These are phyloP conservation scores for Leersia perrieri DNA, from an alignment of 176 grass and related monocot species.

Conservation along the genomic window DNA sequence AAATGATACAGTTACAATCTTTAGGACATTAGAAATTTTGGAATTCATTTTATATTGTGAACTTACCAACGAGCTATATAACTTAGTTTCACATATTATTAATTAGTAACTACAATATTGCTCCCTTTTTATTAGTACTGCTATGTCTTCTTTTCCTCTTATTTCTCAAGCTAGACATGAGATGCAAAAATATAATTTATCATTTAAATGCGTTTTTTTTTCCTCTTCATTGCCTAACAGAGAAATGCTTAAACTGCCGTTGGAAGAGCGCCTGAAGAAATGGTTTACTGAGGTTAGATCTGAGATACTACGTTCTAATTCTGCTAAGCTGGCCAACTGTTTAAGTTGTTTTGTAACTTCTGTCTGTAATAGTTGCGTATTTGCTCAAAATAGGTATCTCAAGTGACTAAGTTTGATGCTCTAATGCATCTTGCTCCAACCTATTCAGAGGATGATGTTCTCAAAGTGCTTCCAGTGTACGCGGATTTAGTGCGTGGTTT, in stretches of 20 bases:
- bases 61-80: not conserved
- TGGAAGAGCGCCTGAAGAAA: conserved; percentile 60
- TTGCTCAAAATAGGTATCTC: conserved; percentile 44
- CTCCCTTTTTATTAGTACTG: not conserved
- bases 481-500: conserved; percentile 68
- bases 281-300: conserved; percentile 68
- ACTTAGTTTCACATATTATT: not conserved
- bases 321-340: not conserved
- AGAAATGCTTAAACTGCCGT: conserved; percentile 43
- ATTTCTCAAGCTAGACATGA: not conserved
- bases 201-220: not conserved
- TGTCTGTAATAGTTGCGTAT: no score
- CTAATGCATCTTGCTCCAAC: conserved; percentile 66
- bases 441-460: conserved; percentile 44
- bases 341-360: not conserved
- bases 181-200: not conserved
- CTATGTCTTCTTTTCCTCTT: not conserved
- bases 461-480: conserved; percentile 50
- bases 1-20: not conserved
- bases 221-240: conserved; percentile 26
- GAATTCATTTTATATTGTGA: not conserved
- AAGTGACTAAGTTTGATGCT: conserved; percentile 62
- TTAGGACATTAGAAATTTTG: not conserved
- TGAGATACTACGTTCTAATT: not conserved
- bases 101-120: not conserved